Percentiles rank a stretch among this genome's conserved stretches.
These are phyloP conservation scores for Puccinia novopanici DNA, from an alignment of 1,284 basidiomycete genomes.

Conservation along the genomic window DNA sequence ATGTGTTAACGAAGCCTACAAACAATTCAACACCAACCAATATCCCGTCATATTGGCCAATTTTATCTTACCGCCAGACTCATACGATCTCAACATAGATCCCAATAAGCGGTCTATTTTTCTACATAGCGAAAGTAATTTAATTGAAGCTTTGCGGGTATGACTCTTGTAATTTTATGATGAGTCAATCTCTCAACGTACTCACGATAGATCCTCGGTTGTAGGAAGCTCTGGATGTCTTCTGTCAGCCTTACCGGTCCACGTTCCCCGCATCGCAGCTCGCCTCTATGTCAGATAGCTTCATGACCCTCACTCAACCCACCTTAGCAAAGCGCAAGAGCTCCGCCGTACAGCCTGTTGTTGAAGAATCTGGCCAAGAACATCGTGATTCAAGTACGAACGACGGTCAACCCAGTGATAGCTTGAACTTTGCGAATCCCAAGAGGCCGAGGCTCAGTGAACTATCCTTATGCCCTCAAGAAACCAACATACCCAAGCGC, in stretches of 20 bases:
- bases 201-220: slow-evolving; percentile 23
- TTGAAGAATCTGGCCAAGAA: not conserved
- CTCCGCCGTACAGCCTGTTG: not conserved
- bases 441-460: slow-evolving; percentile 13
- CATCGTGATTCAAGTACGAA: not conserved
- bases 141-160: slow-evolving; percentile 79
- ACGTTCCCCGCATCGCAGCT: slow-evolving; percentile 64
- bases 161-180: slow-evolving; percentile 50
- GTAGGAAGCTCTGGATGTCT: slow-evolving; percentile 66
- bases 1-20: slow-evolving; percentile 85
- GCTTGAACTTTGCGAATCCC: not conserved
- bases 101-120: slow-evolving; percentile 96
- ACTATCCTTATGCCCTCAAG: not conserved
- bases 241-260: slow-evolving; percentile 70
- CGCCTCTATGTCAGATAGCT: slow-evolving; percentile 4
- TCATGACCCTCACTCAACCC: slow-evolving; percentile 31
- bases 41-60: slow-evolving; percentile 81
- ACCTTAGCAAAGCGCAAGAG: slow-evolving; percentile 33
- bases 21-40: slow-evolving; percentile 77
- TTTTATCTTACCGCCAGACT: slow-evolving; percentile 75
- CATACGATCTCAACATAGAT: slow-evolving; percentile 91
- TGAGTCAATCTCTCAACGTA: slow-evolving; percentile 11
- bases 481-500: not conserved
- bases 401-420: slow-evolving; percentile 13
- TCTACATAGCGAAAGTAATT: slow-evolving; percentile 79